phyloP scores from a whole-genome alignment of 257 asterid species.

The Plantago major region DNA sequence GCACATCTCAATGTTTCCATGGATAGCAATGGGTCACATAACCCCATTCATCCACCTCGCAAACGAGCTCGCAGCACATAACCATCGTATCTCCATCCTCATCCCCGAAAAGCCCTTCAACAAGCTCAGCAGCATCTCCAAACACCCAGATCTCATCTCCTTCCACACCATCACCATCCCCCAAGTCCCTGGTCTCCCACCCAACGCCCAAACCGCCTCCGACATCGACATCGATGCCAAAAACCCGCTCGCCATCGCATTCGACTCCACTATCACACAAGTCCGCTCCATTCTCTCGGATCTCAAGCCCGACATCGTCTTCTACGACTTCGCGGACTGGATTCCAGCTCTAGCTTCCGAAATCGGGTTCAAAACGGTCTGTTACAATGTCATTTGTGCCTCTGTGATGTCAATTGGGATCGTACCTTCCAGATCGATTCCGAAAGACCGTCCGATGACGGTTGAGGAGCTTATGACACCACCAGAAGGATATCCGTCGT shows the following conservation, averaged over 20 bases:
- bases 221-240: slow-evolving; percentile 54
- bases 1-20: slow-evolving; percentile 82
- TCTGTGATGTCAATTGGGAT: slow-evolving; percentile 38
- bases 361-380: slow-evolving; percentile 63
- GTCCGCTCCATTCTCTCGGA: slow-evolving; percentile 29
- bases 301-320: slow-evolving; percentile 51
- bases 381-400: slow-evolving; percentile 61
- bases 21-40: slow-evolving; percentile 86
- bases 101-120: slow-evolving; percentile 44
- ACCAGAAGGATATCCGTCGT: slow-evolving; percentile 59
- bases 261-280: slow-evolving; percentile 45
- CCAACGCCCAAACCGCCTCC: slow-evolving; percentile 72
- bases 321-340: slow-evolving; percentile 73
- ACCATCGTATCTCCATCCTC: slow-evolving; percentile 53
- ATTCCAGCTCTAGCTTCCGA: slow-evolving; percentile 43
- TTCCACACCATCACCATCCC: slow-evolving; percentile 53
- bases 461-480: slow-evolving; percentile 39
- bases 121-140: slow-evolving; percentile 38
- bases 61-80: slow-evolving; percentile 59
- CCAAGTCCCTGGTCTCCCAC: slow-evolving; percentile 60
- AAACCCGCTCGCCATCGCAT: slow-evolving; percentile 54
- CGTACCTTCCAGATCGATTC: slow-evolving; percentile 48
- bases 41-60: slow-evolving; percentile 78
- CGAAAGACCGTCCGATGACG: slow-evolving; percentile 35
- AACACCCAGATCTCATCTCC: slow-evolving; percentile 40